Evolutionary conservation across 805 yeast genomes (phyloP).

Genomic region (Danielia reshetovae): DNA sequence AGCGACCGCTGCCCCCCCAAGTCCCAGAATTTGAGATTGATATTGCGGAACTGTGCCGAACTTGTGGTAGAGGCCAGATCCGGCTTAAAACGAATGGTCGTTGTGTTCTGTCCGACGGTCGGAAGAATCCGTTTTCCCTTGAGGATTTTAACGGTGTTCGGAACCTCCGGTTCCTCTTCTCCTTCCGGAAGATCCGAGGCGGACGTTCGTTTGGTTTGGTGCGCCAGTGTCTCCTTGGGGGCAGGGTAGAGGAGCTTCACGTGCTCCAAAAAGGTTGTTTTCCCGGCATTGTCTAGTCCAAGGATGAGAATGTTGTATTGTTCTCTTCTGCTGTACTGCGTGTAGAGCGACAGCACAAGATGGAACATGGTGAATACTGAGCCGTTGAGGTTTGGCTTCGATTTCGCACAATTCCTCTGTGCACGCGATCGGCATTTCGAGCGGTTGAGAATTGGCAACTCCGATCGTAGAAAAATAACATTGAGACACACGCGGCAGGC

Average conservation of each 20-base stretch:
- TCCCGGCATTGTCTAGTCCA: conserved; percentile 95
- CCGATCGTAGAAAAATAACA: no score
- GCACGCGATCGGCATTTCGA: no score
- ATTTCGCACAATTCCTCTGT: no score
- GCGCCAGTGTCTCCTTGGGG: conserved; percentile 19
- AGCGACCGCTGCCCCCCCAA: conserved; percentile 92
- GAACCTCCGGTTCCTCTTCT: conserved; percentile 7
- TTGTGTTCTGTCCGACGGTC: conserved; percentile 90
- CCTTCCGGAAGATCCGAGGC: conserved; percentile 14
- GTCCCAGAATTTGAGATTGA: conserved; percentile 84
- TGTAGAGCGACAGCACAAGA: conserved; percentile 40
- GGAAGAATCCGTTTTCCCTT: conserved; percentile 68
- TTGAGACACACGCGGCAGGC: no score
- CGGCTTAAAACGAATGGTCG: conserved; percentile 30
- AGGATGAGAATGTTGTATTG: conserved; percentile 57
- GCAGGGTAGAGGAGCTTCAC: conserved; percentile 34
- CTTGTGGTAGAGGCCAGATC: conserved; percentile 33
- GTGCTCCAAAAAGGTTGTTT: conserved; percentile 53
- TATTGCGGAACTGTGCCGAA: conserved; percentile 35
- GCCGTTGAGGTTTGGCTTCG: neutral
- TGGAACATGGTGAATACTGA: conserved; percentile 32
- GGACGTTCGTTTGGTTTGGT: conserved; percentile 11
- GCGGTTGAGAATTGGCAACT: no score
- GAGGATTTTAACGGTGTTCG: conserved; percentile 21
- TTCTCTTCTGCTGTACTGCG: conserved; percentile 43